Conservation (phyloP, 2,329 filamentous ascomycete genomes). For the Xylariales sp. region DNA sequence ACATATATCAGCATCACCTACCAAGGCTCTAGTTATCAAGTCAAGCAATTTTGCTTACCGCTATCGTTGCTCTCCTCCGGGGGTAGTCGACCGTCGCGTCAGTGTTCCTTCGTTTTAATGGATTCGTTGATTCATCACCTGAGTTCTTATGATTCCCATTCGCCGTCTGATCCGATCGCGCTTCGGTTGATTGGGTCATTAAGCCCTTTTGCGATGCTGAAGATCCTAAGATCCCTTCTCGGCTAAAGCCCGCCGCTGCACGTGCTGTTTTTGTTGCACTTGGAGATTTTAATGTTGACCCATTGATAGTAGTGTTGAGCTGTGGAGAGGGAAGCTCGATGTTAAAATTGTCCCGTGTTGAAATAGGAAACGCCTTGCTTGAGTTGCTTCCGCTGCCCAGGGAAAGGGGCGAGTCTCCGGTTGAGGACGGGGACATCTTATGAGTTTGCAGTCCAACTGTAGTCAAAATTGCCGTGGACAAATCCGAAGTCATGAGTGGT, state of each 20-base stretch:
- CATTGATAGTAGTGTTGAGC: conserved; percentile 35
- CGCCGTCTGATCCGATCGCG: conserved; percentile 34
- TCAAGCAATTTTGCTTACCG: conserved; percentile 36
- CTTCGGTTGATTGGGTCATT: conserved; percentile 51
- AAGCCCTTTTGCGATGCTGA: conserved; percentile 51
- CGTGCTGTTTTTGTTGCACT: conserved; percentile 42
- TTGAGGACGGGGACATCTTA: conserved; percentile 50
- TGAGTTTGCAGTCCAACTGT: conserved; percentile 16
- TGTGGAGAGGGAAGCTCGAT: conserved; percentile 45
- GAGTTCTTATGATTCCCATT: conserved; percentile 41
- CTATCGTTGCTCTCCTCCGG: conserved; percentile 60
- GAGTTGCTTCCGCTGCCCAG: conserved; percentile 30
- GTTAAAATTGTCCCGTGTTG: conserved; percentile 41
- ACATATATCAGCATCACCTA: no score
- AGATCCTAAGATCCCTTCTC: conserved; percentile 49
- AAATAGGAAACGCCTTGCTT: conserved; percentile 38
- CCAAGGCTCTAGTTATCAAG: conserved; percentile 12
- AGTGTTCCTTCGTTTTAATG: conserved; percentile 58
- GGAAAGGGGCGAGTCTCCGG: conserved; percentile 47
- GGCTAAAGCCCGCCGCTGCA: conserved; percentile 46
- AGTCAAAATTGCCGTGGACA: conserved; percentile 15
- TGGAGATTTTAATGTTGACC: conserved; percentile 46
- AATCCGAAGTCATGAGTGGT: conserved; percentile 1
- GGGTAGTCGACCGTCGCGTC: conserved; percentile 61
- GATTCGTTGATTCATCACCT: conserved; percentile 44